Conservation (phyloP, 768 basidiomycete genomes). For the Tulasnella sp. region DNA sequence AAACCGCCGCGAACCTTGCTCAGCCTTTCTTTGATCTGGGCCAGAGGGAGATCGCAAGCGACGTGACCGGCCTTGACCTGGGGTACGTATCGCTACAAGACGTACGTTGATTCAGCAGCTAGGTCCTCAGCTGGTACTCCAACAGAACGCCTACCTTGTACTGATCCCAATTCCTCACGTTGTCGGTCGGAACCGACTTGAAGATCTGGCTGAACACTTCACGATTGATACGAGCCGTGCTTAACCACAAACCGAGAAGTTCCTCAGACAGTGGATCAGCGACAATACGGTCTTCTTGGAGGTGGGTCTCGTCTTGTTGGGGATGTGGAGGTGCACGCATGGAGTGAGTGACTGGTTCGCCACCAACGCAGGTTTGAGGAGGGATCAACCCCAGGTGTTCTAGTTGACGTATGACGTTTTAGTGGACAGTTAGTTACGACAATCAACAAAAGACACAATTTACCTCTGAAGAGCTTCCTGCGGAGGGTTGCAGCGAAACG, state of each 20-base stretch:
- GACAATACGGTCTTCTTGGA: constrained; percentile 65
- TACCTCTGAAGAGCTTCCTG: constrained; percentile 81
- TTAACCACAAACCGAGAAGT: constrained; percentile 62
- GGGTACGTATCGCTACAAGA: constrained; percentile 65
- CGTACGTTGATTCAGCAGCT: neutral
- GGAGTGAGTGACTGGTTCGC: constrained; percentile 54
- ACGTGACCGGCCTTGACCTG: constrained; percentile 83
- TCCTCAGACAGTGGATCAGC: constrained; percentile 74
- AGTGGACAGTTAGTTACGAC: neutral
- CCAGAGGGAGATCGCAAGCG: constrained; percentile 64
- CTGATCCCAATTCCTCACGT: constrained; percentile 74
- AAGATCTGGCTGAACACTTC: constrained; percentile 87
- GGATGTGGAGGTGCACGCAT: constrained; percentile 80
- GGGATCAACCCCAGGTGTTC: constrained; percentile 86
- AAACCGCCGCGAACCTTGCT: constrained; percentile 54
- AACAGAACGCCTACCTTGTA: constrained; percentile 61
- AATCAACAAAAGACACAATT: constrained; percentile 26
- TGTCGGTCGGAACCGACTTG: constrained; percentile 79
- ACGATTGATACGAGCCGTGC: constrained; percentile 76
- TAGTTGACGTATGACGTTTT: constrained; percentile 41
- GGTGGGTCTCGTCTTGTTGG: constrained; percentile 64
- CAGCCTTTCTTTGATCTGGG: constrained; percentile 74
- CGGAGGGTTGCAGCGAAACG: constrained; percentile 85
- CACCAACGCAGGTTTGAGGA: constrained; percentile 62
- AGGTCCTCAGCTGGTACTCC: constrained; percentile 18